Percentiles rank a stretch among this genome's conserved stretches.
Evolutionary conservation across 2,329 filamentous ascomycete genomes (phyloP).

Genomic region (Anthostomella pinea): DNA sequence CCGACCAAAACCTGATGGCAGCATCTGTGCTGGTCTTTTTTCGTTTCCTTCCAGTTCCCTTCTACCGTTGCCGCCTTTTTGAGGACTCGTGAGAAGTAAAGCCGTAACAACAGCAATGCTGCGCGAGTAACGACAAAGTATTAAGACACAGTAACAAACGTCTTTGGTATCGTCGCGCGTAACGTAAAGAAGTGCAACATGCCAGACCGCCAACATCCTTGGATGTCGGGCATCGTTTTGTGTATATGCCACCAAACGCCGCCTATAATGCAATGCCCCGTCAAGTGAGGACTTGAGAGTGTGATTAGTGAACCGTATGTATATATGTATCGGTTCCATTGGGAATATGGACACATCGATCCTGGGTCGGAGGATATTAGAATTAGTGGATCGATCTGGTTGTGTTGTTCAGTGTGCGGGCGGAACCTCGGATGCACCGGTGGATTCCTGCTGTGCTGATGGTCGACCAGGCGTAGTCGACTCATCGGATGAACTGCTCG

Average conservation of each 20-base stretch:
- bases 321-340: constrained; percentile 20
- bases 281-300: constrained; percentile 11
- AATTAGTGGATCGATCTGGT: constrained; percentile 21
- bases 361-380: constrained; percentile 13
- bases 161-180: constrained; percentile 30
- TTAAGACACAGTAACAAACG: constrained; percentile 22
- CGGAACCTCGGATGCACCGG: constrained; percentile 9
- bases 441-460: constrained; percentile 14
- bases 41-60: too few species aligned
- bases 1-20: too few species aligned
- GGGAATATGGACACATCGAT: constrained; percentile 6
- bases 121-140: constrained; percentile 13
- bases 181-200: constrained; percentile 25
- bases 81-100: background rate
- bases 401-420: constrained; percentile 2
- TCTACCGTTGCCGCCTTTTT: too few species aligned
- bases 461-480: constrained; percentile 19
- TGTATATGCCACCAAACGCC: constrained; percentile 31
- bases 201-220: constrained; percentile 20
- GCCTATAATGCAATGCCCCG: constrained; percentile 27
- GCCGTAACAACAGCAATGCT: constrained; percentile 15
- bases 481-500: constrained; percentile 35
- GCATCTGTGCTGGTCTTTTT: too few species aligned
- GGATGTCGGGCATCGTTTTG: constrained; percentile 24
- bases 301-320: constrained; percentile 27